phyloP scores from a whole-genome alignment of 768 basidiomycete species.

The Suillus weaverae region DNA sequence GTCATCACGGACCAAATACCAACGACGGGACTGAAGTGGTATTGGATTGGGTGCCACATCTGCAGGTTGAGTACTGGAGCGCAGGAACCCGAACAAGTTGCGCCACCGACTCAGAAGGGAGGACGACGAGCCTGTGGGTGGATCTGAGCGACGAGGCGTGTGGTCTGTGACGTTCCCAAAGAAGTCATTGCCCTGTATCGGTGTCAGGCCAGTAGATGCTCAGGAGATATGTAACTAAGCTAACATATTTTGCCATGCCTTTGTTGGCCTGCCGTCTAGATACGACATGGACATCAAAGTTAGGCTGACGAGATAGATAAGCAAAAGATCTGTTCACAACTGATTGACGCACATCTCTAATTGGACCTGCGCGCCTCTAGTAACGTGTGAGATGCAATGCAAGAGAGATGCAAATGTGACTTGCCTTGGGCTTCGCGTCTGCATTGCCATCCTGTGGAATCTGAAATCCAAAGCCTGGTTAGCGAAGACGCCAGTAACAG shows the following conservation, averaged over 20 bases:
- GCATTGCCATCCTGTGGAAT: not conserved
- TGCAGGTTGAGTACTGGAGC: not conserved
- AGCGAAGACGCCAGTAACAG: not conserved
- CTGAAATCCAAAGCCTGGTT: not conserved
- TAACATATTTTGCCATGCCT: slow-evolving; percentile 2
- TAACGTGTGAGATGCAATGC: not conserved
- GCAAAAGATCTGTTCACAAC: not conserved
- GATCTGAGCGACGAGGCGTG: not conserved
- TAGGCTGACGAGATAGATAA: not conserved
- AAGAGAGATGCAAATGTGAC: not conserved
- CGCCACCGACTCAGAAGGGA: not conserved
- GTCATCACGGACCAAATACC: not conserved
- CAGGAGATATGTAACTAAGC: not conserved
- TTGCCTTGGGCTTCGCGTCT: not conserved
- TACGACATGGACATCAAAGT: not conserved
- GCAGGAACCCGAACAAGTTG: slow-evolving; percentile 1
- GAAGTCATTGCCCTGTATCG: not conserved
- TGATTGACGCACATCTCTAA: not conserved
- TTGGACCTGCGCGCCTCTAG: not conserved
- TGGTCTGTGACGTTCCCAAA: not conserved
- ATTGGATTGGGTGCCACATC: not conserved
- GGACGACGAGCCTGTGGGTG: not conserved
- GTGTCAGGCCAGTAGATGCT: not conserved
- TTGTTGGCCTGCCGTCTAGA: not conserved
- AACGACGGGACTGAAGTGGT: not conserved